Conservation (phyloP, 306 rosid genomes). For the Cicer arietinum region DNA sequence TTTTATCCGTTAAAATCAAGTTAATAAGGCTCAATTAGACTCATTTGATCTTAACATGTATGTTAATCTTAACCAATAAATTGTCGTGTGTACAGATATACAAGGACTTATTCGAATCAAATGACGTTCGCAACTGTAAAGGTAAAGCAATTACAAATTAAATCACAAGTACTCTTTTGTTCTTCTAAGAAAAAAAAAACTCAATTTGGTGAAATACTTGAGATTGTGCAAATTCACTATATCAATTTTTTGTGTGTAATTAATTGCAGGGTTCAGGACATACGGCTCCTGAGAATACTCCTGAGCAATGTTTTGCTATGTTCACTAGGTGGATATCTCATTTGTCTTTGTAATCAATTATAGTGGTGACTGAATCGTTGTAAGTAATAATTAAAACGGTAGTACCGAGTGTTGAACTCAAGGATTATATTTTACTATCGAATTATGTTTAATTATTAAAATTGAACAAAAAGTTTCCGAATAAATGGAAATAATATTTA, state of each 20-base stretch:
- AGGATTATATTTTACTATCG: no score
- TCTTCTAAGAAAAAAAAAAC: neutral
- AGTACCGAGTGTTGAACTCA: no score
- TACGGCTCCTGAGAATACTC: neutral
- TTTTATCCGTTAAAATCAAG: no score
- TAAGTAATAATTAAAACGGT: no score
- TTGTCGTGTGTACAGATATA: slow-evolving; percentile 24
- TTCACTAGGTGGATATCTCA: slow-evolving; percentile 36
- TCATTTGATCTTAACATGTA: neutral
- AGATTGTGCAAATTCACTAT: neutral
- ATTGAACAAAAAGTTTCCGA: no score
- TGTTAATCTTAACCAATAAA: neutral
- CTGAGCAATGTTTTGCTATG: slow-evolving; percentile 32
- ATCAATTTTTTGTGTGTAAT: neutral
- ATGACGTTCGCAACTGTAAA: slow-evolving; percentile 60
- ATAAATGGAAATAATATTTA: no score
- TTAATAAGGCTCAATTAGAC: neutral
- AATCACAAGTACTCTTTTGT: no score
- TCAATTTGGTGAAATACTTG: neutral
- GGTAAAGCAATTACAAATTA: slow-evolving; percentile 33
- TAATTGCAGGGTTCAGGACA: slow-evolving; percentile 41
- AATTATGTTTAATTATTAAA: no score
- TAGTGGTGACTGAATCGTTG: no score
- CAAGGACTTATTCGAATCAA: slow-evolving; percentile 48
- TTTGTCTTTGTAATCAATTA: slow-evolving; percentile 1